Conservation (phyloP, 768 basidiomycete species). For the Boletus speciosus region DNA sequence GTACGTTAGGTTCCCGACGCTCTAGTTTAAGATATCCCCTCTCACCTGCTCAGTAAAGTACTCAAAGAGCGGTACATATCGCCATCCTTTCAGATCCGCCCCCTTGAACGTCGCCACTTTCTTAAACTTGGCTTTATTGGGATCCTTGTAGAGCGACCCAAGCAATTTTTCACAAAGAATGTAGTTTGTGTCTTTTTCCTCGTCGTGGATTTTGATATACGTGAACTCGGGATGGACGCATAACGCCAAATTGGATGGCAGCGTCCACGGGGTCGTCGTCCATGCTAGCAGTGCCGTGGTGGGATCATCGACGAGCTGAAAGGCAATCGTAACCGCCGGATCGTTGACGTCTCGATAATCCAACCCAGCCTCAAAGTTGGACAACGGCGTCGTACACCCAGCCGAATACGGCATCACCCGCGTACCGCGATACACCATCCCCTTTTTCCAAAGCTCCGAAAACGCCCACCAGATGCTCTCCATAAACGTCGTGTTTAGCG, state of each 20-base stretch:
- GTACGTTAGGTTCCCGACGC: background rate
- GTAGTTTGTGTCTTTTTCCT: constrained; percentile 80
- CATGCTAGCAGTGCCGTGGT: constrained; percentile 88
- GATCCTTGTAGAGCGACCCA: constrained; percentile 89
- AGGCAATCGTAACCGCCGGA: constrained; percentile 91
- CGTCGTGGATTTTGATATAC: constrained; percentile 95
- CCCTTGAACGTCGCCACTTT: constrained; percentile 87
- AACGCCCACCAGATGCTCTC: constrained; percentile 99
- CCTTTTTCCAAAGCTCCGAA: constrained; percentile 87
- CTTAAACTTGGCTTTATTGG: constrained; percentile 95
- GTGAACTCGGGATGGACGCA: constrained; percentile 96
- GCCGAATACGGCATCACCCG: constrained; percentile 98
- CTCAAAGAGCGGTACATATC: constrained; percentile 91
- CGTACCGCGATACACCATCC: constrained; percentile 87
- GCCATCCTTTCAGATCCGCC: constrained; percentile 92
- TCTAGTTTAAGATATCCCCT: background rate
- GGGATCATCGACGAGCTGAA: constrained; percentile 92
- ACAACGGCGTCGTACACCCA: constrained; percentile 91
- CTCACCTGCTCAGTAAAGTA: constrained; percentile 92
- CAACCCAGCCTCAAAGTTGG: constrained; percentile 94
- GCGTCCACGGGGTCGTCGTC: constrained; percentile 99
- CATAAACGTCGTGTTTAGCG: constrained; percentile 90
- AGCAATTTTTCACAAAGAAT: constrained; percentile 90
- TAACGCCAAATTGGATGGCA: constrained; percentile 91
- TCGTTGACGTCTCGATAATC: constrained; percentile 92